Evolutionary conservation across 164 flowering plant species (phyloP), one percentile per base, ranked within the genome.

Genomic region (Santalum album): DNA sequence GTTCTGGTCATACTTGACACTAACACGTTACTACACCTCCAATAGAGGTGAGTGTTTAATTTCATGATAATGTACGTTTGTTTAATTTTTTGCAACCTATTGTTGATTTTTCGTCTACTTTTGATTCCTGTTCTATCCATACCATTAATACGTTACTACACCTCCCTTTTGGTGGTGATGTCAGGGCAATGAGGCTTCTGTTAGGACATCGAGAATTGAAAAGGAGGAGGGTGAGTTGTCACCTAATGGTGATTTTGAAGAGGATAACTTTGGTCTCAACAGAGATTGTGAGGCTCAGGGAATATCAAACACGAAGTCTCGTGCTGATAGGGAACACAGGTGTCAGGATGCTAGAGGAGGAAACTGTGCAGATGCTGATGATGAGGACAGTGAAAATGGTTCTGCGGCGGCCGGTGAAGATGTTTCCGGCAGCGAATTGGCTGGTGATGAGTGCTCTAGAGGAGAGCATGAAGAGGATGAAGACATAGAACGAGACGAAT

Each of bases 221-320:
- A 83, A 73, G 57, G 89, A 83, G 62, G 89, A 83, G 66, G 89
- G 89, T 48, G 89, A 83, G 62, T 66, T 83, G 32, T 83, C 86
- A 49, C 88, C 88, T 7, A 74, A 53, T 72, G 77, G 75, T 65
- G 85, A 82, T 66, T 76, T 73, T 61, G 86, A 76, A 59, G 83
- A 73, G 69, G 80, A 78, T 23, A 76, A 74, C 45, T 72, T 75
- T 65, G 78, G 25, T 52, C 70, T 42, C 36, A 72, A 65, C 65
- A 76, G 65, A 34, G 76, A 72, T 55, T 40, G 55, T 50, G 59
- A 19, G 21, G 14, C 34, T 42, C 65, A 63, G 52, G 49, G 56
- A 45, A 32, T 56, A 46, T 52, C 61, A 12, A 64, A 71, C 47
- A 50, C 57, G 53, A 70, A 61, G 27, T 54, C 25, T 47, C 53